Conservation (phyloP, 2,329 filamentous ascomycete species). For the Penicillium sp. region DNA sequence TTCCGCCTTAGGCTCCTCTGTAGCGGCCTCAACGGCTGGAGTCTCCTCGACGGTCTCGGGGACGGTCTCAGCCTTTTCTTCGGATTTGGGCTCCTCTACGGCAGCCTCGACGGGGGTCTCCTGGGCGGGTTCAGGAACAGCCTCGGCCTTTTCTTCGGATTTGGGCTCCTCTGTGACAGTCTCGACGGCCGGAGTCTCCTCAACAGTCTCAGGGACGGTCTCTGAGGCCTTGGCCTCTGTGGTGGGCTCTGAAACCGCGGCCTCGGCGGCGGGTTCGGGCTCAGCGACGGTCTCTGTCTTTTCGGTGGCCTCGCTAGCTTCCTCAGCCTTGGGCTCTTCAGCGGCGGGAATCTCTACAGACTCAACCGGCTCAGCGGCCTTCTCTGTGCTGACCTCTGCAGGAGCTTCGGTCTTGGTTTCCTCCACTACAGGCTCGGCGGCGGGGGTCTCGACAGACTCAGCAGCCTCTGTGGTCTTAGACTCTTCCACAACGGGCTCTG, state of each 20-base stretch:
- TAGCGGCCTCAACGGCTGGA: not conserved
- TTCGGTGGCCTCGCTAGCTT: not conserved
- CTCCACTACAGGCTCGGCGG: conserved; percentile 31
- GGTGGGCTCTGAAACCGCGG: not conserved
- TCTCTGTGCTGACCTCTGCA: conserved; percentile 5
- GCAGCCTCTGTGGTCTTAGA: not conserved
- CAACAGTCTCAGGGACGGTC: not conserved
- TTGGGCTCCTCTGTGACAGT: conserved; percentile 9
- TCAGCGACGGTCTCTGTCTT: not conserved
- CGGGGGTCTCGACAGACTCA: conserved; percentile 38
- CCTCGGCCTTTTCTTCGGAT: not conserved
- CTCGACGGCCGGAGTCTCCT: not conserved
- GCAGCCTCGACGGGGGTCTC: not conserved
- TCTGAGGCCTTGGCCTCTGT: not conserved
- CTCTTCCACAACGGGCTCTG: conserved; percentile 25
- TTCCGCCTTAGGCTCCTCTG: too few species aligned
- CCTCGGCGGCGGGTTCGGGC: not conserved
- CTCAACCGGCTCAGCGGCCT: conserved; percentile 1
- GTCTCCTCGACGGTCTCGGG: not conserved
- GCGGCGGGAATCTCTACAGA: not conserved
- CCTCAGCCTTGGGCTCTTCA: not conserved
- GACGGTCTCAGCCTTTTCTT: too few species aligned
- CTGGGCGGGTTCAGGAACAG: not conserved
- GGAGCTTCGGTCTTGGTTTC: conserved; percentile 15
- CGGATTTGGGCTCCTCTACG: too few species aligned